Evolutionary conservation across 495 filamentous ascomycete species (phyloP), one percentile per base, ranked within the genome.

Genomic region (Penicillium dipodomyicola): DNA sequence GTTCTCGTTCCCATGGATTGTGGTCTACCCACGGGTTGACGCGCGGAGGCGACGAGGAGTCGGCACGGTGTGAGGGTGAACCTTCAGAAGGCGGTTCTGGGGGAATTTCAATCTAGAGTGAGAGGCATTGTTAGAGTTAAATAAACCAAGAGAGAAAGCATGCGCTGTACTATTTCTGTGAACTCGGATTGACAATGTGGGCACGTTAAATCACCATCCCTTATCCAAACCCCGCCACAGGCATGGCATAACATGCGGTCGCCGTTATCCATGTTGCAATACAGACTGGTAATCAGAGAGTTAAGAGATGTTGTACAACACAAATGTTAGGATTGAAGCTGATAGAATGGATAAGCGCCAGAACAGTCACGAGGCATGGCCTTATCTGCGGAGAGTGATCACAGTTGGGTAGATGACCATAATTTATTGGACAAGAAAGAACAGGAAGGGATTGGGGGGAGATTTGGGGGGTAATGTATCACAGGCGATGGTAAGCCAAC

Each of bases 231-330:
- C 44, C 87, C 77, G 37, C 79, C 62, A 76, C 94, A 97, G 33
- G 72, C 62, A 70, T 97, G 90, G 69, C 94, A 98, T 64, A 80
- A 89, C 45, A 96, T 84, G 20, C 91, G 76, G 68, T 95, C 87
- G 60, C 75, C 67, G 47, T 44, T 52, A 45, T 73, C 72, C 49
- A 61, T 48, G n/a, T 30, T 39, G 49, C 12, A 5, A 48, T 19
- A n/a, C 23, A 27, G 12, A 20, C n/a, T 20, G 30, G 32, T 32
- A 20, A 33, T 17, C 8, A 11, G 9, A 14, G 17, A 20, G 27
- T 17, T 40, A 22, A 17, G 4, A 52, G 22, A 52, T 52, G 50
- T 40, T 52, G 50, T 52, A 52, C 50, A 52, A 52, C 23, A 14
- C 3, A 42, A 27, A 52, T 19, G 50, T 42, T 39, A 25, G 6